phyloP scores from a whole-genome alignment of 2,329 filamentous ascomycete species.

The Cladophialophora exuberans region DNA sequence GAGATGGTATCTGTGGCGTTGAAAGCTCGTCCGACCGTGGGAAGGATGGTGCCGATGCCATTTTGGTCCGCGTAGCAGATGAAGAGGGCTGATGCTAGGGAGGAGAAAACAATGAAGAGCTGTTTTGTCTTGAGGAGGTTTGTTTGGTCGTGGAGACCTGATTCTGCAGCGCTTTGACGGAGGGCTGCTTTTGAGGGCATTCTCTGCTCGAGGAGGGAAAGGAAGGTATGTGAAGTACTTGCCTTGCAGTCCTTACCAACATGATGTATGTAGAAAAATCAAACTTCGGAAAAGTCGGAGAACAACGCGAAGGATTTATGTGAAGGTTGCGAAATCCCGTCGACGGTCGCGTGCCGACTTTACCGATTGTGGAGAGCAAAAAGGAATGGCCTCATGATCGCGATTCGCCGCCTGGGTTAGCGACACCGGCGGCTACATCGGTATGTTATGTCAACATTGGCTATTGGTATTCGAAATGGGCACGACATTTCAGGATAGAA shows the following conservation, averaged over 20 bases:
- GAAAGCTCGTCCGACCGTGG: constrained; percentile 56
- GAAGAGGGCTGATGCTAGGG: constrained; percentile 57
- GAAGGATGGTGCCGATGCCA: constrained; percentile 57
- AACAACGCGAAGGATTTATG: neutral
- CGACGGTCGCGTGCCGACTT: constrained; percentile 4
- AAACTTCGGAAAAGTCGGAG: neutral
- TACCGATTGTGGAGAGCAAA: constrained; percentile 11
- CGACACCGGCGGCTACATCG: neutral
- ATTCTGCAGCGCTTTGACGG: constrained; percentile 10
- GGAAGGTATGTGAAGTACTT: neutral
- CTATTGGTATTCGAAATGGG: too few species aligned
- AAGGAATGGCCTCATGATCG: neutral
- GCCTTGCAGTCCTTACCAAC: neutral
- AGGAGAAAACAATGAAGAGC: constrained; percentile 50
- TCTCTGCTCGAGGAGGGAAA: neutral
- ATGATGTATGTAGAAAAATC: neutral
- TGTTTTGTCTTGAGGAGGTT: constrained; percentile 7
- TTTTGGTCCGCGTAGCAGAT: constrained; percentile 63
- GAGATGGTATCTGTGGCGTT: constrained; percentile 36
- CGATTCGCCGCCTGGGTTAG: constrained; percentile 2
- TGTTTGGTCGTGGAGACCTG: constrained; percentile 16
- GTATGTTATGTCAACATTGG: neutral
- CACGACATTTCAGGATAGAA: too few species aligned
- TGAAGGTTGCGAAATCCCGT: neutral
- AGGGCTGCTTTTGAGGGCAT: constrained; percentile 5